These are phyloP conservation scores for Teratosphaeria zuluensis DNA, from an alignment of 2,329 filamentous ascomycete species.

Conservation along the genomic window DNA sequence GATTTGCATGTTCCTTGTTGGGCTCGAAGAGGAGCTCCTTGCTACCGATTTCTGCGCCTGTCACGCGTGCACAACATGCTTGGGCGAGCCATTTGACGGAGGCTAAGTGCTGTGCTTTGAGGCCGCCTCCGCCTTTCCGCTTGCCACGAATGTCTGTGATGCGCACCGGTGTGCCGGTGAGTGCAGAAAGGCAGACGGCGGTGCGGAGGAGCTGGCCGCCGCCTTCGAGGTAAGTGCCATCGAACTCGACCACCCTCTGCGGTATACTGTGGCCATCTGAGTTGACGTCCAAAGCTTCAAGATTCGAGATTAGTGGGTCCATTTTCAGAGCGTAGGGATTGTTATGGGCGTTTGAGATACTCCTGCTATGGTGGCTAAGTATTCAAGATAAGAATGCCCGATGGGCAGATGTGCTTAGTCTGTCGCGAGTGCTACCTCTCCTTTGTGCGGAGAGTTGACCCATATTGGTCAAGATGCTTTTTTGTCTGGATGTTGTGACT, in stretches of 20 bases:
- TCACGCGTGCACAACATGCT: slow-evolving; percentile 36
- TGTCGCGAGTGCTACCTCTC: too few relatives aligned
- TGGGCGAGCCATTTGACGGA: slow-evolving; percentile 44
- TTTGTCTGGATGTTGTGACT: too few relatives aligned
- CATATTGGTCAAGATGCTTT: too few relatives aligned
- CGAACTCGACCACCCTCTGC: slow-evolving; percentile 28
- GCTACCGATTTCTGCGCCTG: slow-evolving; percentile 34
- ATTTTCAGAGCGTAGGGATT: too few relatives aligned
- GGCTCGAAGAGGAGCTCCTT: slow-evolving; percentile 33
- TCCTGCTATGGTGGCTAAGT: too few relatives aligned
- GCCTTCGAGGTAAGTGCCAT: slow-evolving; percentile 51
- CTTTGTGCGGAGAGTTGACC: too few relatives aligned
- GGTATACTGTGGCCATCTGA: background rate
- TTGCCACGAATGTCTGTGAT: slow-evolving; percentile 48
- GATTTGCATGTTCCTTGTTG: slow-evolving; percentile 3
- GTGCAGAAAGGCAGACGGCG: slow-evolving; percentile 44
- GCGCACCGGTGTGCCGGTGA: slow-evolving; percentile 40
- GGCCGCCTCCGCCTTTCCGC: slow-evolving; percentile 40
- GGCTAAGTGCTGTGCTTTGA: slow-evolving; percentile 49
- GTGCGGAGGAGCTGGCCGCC: slow-evolving; percentile 53
- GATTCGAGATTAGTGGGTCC: too few relatives aligned
- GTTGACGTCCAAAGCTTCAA: too few relatives aligned
- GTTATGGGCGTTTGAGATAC: too few relatives aligned
- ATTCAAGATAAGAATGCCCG: too few relatives aligned
- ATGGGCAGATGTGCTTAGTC: too few relatives aligned